Evolutionary conservation across 2,329 filamentous ascomycete genomes (phyloP).

Genomic region (Didymella glomerata): DNA sequence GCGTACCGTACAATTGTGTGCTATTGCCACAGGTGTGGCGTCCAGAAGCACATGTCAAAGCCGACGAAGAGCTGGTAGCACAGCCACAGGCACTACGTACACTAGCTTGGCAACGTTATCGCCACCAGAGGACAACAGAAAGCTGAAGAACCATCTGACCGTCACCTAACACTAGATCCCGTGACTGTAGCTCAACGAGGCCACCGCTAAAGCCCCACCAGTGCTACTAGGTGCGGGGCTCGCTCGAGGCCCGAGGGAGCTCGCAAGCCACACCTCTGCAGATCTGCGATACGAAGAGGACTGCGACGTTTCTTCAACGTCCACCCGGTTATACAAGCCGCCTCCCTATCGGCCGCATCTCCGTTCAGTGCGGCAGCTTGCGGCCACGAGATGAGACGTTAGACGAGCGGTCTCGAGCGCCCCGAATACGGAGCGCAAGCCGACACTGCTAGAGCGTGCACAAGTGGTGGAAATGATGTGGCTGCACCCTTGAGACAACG

Average conservation of each 20-base stretch:
- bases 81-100: conserved; percentile 10
- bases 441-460: background rate
- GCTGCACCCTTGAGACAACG: conserved; percentile 3
- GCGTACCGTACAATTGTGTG: background rate
- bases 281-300: conserved; percentile 3
- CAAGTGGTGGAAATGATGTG: conserved; percentile 14
- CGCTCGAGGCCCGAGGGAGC: background rate
- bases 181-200: conserved; percentile 5
- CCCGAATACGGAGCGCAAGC: conserved; percentile 1
- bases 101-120: conserved; percentile 6
- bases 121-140: background rate
- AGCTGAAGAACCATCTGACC: background rate
- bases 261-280: conserved; percentile 13
- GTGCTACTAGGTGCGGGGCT: conserved; percentile 6
- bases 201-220: conserved; percentile 7
- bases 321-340: background rate
- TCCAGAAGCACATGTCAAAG: conserved; percentile 9
- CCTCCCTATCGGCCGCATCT: conserved; percentile 6
- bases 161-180: background rate
- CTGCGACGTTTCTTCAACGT: background rate
- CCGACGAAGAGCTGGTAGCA: background rate
- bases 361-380: conserved; percentile 9
- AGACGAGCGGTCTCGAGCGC: conserved; percentile 8
- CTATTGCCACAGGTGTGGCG: conserved; percentile 4
- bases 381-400: conserved; percentile 8